Conservation (phyloP, 2,329 filamentous ascomycete species). For the Moelleriella libera region DNA sequence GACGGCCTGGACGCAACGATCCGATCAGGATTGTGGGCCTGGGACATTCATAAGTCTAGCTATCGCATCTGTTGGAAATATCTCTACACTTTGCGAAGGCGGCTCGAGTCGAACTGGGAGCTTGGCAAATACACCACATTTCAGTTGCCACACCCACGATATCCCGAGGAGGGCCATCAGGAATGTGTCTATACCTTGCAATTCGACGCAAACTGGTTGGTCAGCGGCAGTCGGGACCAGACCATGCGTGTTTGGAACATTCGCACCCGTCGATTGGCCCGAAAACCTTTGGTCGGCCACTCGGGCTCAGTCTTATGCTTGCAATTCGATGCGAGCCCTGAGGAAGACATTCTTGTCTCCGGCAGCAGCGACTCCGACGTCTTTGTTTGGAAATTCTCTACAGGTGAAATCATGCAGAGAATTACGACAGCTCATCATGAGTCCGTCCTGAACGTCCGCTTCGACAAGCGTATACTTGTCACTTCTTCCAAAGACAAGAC, state of each 20-base stretch:
- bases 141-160: slow-evolving; percentile 72
- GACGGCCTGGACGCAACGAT: slow-evolving; percentile 18
- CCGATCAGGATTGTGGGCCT: slow-evolving; percentile 35
- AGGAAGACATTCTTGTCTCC: slow-evolving; percentile 86
- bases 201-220: slow-evolving; percentile 70
- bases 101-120: slow-evolving; percentile 85
- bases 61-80: slow-evolving; percentile 82
- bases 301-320: slow-evolving; percentile 80
- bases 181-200: slow-evolving; percentile 96
- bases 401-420: slow-evolving; percentile 66
- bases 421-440: slow-evolving; percentile 69
- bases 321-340: slow-evolving; percentile 80
- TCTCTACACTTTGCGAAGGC: slow-evolving; percentile 74
- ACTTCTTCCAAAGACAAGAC: slow-evolving; percentile 96
- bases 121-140: slow-evolving; percentile 72
- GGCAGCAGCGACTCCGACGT: slow-evolving; percentile 87
- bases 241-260: slow-evolving; percentile 86
- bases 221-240: slow-evolving; percentile 84
- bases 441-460: slow-evolving; percentile 85
- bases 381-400: slow-evolving; percentile 88
- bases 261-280: slow-evolving; percentile 61
- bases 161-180: slow-evolving; percentile 68
- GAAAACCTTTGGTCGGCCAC: slow-evolving; percentile 64
- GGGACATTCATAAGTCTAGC: slow-evolving; percentile 29
- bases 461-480: slow-evolving; percentile 80